Base-by-base conservation (phyloP, 2,329 filamentous ascomycete genomes). In the Cercospora brassicicola region DNA sequence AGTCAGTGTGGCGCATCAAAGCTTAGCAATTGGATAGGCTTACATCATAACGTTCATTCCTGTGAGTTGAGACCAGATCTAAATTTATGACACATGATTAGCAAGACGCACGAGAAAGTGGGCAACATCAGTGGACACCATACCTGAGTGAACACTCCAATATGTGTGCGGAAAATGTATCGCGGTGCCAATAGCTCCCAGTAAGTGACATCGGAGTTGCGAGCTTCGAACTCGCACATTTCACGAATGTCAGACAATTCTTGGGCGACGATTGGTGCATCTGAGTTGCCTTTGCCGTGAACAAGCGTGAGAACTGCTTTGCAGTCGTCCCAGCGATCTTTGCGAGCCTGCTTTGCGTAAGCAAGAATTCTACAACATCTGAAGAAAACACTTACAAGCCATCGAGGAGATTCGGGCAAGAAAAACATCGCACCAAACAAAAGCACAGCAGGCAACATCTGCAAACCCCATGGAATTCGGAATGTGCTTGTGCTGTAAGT, bases 101-200 rank as follows among this genome's bases (percentile, higher is more conserved):
- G 88, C 89, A 13, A 11, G 8, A 3, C 3, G 7, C 7, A 13
- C 4, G 10, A 15, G 48, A n/a, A 28, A 42, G 2, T 8, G 11
- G 11, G 11, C 23, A 28, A 15, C 87, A 89, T 91, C 60, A 93
- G 79, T 76, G 93, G 90, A 8, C 85, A 88, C 90, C 90, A 91
- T 74, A 93, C 89, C 79, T 93, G 91, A 1, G 85, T 90, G 77
- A 91, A 92, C 51, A 92, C 75, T 70, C 89, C 91, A 69, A 91
- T 89, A 72, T 89, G 82, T 9, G 89, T 91, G 31, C 91, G 86
- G 80, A 92, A 90, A 76, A 92, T 83, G 88, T 92, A 92, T 18
- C 82, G 82, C 1, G 91, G 90, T 72, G 85, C 86, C 80, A 95
- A 85, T 0, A 95, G 85, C 76, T 94, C 91, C 2, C 88, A 72